Conservation (phyloP, 352 stramenopile species). For the Hyaloperonospora arabidopsidis region DNA sequence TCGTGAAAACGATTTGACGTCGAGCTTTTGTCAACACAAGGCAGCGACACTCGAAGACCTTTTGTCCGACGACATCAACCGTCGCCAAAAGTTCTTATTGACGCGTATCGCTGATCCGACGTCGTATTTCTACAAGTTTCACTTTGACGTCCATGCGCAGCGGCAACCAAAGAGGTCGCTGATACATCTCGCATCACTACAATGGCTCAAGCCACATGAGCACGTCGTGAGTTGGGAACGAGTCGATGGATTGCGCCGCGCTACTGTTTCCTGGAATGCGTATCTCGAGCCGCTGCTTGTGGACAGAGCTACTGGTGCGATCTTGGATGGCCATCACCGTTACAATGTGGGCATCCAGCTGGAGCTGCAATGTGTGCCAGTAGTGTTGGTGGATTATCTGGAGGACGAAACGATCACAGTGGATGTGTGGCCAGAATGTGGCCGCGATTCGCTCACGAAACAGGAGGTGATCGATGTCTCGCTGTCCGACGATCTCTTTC, state of each 20-base stretch:
- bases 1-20: constrained; percentile 72
- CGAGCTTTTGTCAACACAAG: constrained; percentile 71
- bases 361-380: constrained; percentile 53
- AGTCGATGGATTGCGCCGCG: constrained; percentile 69
- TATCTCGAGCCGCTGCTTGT: constrained; percentile 82
- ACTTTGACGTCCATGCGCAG: constrained; percentile 61
- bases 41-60: constrained; percentile 73
- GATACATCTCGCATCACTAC: constrained; percentile 50
- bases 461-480: constrained; percentile 78
- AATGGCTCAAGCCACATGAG: constrained; percentile 79
- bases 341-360: constrained; percentile 76
- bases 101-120: constrained; percentile 81
- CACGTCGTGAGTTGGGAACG: constrained; percentile 81
- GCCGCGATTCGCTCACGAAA: constrained; percentile 74
- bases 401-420: constrained; percentile 77
- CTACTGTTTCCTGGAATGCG: constrained; percentile 67
- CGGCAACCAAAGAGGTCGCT: constrained; percentile 54
- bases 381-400: constrained; percentile 80
- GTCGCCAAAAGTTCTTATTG: constrained; percentile 73
- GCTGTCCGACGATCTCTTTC: constrained; percentile 75
- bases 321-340: constrained; percentile 78
- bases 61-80: constrained; percentile 48
- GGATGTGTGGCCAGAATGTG: constrained; percentile 81
- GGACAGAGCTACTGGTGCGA: constrained; percentile 59
- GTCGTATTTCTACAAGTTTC: constrained; percentile 88